Base-by-base conservation (phyloP, 176 grass and related monocot genomes). In the Avena atlantica region DNA sequence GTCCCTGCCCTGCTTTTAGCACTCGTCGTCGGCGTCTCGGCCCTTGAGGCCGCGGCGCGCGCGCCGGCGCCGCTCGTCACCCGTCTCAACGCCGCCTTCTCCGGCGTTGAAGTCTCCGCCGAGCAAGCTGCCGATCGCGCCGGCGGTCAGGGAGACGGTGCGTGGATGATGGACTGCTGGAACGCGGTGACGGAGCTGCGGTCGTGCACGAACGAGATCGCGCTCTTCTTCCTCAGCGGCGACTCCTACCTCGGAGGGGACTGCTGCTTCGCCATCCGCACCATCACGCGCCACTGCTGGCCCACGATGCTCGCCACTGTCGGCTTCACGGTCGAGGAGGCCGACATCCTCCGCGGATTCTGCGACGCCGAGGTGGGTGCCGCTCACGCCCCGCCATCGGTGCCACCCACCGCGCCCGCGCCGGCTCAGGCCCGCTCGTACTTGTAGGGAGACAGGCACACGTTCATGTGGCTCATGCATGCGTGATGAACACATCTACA, bases 161-260 rank as follows among this genome's bases (percentile, higher is more conserved):
- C n/a, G 23, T 85, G 84, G 64, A 57, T 92, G 15, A 60, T 59
- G 1, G 86, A 93, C 69, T 94, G 93, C 93, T 94, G 90, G 93
- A 84, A 74, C 47, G 86, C 93, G 16, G 70, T 95, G 51, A 58
- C 78, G 47, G 62, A 90, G 88, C 93, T 93, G 21, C 55, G 87
- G 40, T 84, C 91, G 20, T 98, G 89, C 88, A 88, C 86, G 27
- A 88, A 51, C 80, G 93, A 98, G 91, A 95, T 98, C 60, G 74
- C 93, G 13, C 68, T 98, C 49, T 95, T 98, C 93, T 88, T 95
- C 86, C 14, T 95, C 12, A 95, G 88, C 55, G 96, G 93, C 47
- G 86, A 92, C 80, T 92, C 90, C 3, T 95, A 91, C 86, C 87
- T 95, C 31, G 86, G 90, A 13, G 76, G 61, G 13, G 91, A 89